These are phyloP conservation scores for Parsonsia alboflavescens DNA, from an alignment of 257 asterid species.

Conservation along the genomic window DNA sequence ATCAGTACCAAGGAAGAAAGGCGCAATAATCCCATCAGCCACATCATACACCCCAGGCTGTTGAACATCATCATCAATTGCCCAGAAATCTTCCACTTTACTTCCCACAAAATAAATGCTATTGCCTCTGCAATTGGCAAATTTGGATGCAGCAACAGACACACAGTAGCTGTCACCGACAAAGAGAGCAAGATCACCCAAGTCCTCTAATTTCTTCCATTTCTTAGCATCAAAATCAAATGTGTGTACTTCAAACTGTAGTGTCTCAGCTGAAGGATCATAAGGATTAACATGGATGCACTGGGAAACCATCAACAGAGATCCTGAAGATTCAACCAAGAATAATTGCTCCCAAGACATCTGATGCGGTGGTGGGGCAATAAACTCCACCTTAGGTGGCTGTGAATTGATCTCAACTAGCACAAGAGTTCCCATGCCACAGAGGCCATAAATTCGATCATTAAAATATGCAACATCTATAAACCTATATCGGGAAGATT, in stretches of 20 bases:
- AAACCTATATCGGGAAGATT: constrained; percentile 1
- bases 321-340: constrained; percentile 27
- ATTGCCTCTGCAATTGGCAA: constrained; percentile 21
- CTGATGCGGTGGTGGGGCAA: constrained; percentile 12
- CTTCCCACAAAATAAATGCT: constrained; percentile 27
- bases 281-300: neutral
- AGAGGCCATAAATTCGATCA: constrained; percentile 21
- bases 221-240: constrained; percentile 23
- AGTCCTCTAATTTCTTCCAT: constrained; percentile 27
- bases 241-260: constrained; percentile 16
- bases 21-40: constrained; percentile 1
- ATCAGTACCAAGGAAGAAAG: constrained; percentile 16
- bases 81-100: constrained; percentile 15
- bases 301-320: constrained; percentile 19
- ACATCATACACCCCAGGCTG: constrained; percentile 14
- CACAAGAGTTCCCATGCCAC: constrained; percentile 18
- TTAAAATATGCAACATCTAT: constrained; percentile 19
- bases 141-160: constrained; percentile 14
- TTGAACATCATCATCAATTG: constrained; percentile 8
- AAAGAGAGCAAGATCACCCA: constrained; percentile 31
- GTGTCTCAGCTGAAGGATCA: neutral
- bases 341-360: constrained; percentile 9
- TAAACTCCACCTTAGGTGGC: neutral
- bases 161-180: constrained; percentile 24
- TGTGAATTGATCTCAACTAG: constrained; percentile 9